Percentiles rank a stretch among this genome's conserved stretches.
Conservation (phyloP, 129 eudicot species). For the carrot (Daucus carota) region DNA sequence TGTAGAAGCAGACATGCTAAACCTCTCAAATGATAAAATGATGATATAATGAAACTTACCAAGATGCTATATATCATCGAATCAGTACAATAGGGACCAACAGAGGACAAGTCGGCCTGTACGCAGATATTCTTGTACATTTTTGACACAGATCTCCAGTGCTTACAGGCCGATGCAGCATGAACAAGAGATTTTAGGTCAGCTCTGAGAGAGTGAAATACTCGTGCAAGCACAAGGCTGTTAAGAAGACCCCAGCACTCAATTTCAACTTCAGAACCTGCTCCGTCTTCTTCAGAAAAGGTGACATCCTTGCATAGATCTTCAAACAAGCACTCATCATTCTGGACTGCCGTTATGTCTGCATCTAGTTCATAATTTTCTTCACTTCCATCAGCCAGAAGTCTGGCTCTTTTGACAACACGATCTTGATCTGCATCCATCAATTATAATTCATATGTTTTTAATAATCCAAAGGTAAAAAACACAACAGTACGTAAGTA, state of each 20-base stretch:
- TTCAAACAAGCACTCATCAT: conserved; percentile 49
- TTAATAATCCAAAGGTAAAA: not conserved
- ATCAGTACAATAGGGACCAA: conserved; percentile 58
- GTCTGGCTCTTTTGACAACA: conserved; percentile 47
- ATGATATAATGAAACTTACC: conserved; percentile 30
- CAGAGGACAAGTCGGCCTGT: conserved; percentile 57
- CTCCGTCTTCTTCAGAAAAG: conserved; percentile 27
- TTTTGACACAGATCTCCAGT: conserved; percentile 68
- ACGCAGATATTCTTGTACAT: conserved; percentile 57
- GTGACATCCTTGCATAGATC: conserved; percentile 58
- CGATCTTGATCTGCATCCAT: conserved; percentile 37
- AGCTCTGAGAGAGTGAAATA: conserved; percentile 74
- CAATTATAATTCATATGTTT: not conserved
- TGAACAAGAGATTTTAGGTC: conserved; percentile 66
- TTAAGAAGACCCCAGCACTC: conserved; percentile 76
- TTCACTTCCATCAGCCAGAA: conserved; percentile 41
- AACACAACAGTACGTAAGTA: not conserved
- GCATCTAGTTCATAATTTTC: conserved; percentile 51
- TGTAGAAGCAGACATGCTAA: not conserved
- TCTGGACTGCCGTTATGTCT: conserved; percentile 21
- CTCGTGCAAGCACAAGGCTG: conserved; percentile 65
- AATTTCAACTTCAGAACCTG: conserved; percentile 16
- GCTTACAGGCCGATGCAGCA: conserved; percentile 76
- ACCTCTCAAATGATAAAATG: not conserved
- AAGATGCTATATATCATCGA: conserved; percentile 46